Conservation (phyloP, 768 basidiomycete genomes). For the Russula dissimulans region DNA sequence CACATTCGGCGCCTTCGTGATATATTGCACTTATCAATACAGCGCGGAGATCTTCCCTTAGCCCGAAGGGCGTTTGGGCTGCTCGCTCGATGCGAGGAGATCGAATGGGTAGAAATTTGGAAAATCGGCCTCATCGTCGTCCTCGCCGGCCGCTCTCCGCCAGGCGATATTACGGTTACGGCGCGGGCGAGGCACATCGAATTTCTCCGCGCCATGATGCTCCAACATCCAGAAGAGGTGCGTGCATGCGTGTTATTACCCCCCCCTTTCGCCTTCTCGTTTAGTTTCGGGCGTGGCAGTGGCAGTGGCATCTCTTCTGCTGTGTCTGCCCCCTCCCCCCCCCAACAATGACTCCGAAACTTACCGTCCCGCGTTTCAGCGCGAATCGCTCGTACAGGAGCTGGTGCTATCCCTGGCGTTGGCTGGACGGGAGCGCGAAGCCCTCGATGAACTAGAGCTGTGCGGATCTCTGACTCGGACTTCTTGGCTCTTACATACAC, state of each 20-base stretch:
- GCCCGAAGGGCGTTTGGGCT: slow-evolving; percentile 69
- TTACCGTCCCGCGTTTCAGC: slow-evolving; percentile 35
- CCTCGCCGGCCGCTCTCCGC: slow-evolving; percentile 19
- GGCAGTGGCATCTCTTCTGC: too few species aligned
- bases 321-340: too few species aligned
- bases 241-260: slow-evolving; percentile 18
- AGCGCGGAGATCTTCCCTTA: slow-evolving; percentile 51
- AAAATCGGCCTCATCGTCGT: slow-evolving; percentile 53
- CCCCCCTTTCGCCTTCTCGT: not conserved
- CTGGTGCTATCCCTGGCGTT: slow-evolving; percentile 59
- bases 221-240: slow-evolving; percentile 59
- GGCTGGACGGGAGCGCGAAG: slow-evolving; percentile 49
- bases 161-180: not conserved
- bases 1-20: slow-evolving; percentile 72
- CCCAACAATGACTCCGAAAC: not conserved
- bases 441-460: slow-evolving; percentile 82
- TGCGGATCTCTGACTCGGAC: slow-evolving; percentile 34
- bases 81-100: slow-evolving; percentile 66
- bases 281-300: slow-evolving; percentile 2
- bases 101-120: slow-evolving; percentile 70
- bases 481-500: not conserved
- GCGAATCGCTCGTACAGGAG: slow-evolving; percentile 67
- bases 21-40: slow-evolving; percentile 60
- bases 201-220: slow-evolving; percentile 62
- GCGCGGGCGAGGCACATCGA: slow-evolving; percentile 36